phyloP scores from a whole-genome alignment of 179 eudicot species.

The Actinidia chinensis region DNA sequence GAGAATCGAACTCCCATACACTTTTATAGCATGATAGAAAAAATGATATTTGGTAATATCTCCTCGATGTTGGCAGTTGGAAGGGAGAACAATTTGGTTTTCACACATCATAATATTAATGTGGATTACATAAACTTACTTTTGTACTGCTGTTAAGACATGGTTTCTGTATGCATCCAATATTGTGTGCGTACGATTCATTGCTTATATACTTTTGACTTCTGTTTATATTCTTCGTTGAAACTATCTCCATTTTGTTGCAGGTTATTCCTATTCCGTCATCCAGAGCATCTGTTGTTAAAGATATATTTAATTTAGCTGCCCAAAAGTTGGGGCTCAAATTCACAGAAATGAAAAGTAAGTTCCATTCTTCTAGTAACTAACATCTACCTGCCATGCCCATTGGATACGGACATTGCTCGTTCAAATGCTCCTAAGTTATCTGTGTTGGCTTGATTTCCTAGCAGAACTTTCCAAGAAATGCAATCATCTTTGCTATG shows the following conservation, averaged over 20 bases:
- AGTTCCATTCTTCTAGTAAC: constrained; percentile 21
- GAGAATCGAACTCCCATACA: not conserved
- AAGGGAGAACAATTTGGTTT: not conserved
- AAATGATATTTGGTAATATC: not conserved
- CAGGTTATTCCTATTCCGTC: constrained; percentile 89
- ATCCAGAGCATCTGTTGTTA: constrained; percentile 56
- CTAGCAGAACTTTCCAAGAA: not conserved
- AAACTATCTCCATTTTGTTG: constrained; percentile 16
- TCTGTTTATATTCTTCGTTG: not conserved
- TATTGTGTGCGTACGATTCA: not conserved
- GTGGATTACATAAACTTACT: not conserved
- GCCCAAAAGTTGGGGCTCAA: constrained; percentile 81
- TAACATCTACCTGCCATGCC: not conserved
- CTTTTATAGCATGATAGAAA: not conserved
- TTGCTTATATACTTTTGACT: not conserved
- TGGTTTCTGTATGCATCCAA: not conserved
- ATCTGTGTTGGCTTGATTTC: constrained; percentile 3
- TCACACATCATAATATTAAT: not conserved
- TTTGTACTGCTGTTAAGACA: not conserved
- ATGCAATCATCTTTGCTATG: not conserved
- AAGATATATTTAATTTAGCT: constrained; percentile 79
- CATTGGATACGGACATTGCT: not conserved
- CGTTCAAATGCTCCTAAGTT: not conserved
- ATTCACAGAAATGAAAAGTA: constrained; percentile 59
- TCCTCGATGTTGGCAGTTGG: not conserved